Evolutionary conservation across 139 green algal genomes (phyloP).

Genomic region (Closterium sp.): DNA sequence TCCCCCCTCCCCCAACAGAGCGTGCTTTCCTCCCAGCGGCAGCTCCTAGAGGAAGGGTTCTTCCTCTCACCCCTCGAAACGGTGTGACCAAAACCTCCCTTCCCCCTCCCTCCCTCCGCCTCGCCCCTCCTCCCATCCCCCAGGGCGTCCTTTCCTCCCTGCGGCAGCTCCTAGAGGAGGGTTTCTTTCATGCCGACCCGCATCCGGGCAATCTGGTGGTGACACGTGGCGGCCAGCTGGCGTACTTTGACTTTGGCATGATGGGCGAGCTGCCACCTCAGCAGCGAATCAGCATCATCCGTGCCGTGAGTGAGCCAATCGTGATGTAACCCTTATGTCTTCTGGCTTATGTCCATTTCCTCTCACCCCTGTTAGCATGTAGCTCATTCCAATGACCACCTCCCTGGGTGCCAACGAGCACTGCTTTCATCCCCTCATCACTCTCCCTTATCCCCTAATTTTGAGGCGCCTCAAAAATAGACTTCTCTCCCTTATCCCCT

Average conservation of each 20-base stretch:
- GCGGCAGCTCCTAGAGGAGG: conserved; percentile 67
- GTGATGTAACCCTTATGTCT: too few relatives aligned
- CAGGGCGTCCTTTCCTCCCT: conserved; percentile 91
- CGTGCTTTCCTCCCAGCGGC: conserved; percentile 87
- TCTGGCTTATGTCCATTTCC: too few relatives aligned
- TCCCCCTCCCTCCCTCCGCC: neutral
- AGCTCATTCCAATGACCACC: too few relatives aligned
- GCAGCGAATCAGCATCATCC: conserved; percentile 40
- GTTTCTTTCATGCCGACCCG: conserved; percentile 73
- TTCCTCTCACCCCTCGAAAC: too few relatives aligned
- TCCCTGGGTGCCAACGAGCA: too few relatives aligned
- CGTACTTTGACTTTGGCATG: conserved; percentile 84
- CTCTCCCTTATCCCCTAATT: too few relatives aligned
- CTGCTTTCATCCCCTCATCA: too few relatives aligned
- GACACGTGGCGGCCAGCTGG: conserved; percentile 75
- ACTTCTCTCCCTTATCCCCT: too few relatives aligned
- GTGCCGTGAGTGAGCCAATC: conserved; percentile 10
- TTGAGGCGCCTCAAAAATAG: too few relatives aligned
- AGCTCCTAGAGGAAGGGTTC: conserved; percentile 44
- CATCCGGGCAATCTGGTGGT: conserved; percentile 88
- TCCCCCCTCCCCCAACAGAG: conserved; percentile 50
- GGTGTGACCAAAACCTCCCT: too few relatives aligned
- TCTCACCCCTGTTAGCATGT: too few relatives aligned
- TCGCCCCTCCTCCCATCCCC: neutral
- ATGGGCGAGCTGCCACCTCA: conserved; percentile 80